phyloP scores from a whole-genome alignment of 2,329 filamentous ascomycete species.

The Fusarium mexicanum region DNA sequence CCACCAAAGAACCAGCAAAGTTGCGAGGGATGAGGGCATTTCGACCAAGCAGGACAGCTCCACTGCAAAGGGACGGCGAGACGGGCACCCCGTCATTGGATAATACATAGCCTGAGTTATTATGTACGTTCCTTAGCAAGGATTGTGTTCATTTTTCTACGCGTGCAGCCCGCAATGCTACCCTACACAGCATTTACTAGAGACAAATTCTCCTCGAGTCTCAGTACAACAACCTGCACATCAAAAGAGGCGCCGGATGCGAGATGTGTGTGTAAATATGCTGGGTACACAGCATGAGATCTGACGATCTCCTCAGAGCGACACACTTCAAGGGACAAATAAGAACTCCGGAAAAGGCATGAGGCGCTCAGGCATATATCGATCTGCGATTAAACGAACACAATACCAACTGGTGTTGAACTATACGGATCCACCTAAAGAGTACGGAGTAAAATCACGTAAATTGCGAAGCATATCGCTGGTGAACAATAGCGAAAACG shows the following conservation, averaged over 20 bases:
- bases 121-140: background rate
- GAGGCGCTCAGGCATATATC: background rate
- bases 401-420: background rate
- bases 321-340: background rate
- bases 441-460: background rate
- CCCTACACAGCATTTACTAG: conserved; percentile 11
- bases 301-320: background rate
- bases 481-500: background rate
- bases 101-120: conserved; percentile 4
- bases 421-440: background rate
- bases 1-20: background rate
- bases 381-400: background rate
- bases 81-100: conserved; percentile 4
- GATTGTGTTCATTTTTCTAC: background rate
- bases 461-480: background rate
- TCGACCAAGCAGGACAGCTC: background rate
- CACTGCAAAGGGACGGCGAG: background rate
- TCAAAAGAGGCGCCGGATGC: conserved; percentile 37
- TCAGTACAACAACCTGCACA: conserved; percentile 8
- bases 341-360: background rate
- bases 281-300: conserved; percentile 11
- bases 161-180: background rate
- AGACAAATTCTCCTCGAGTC: conserved; percentile 25
- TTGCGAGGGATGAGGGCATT: background rate
- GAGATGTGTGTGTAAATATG: conserved; percentile 20